Percentiles rank a stretch among this genome's conserved stretches.
Evolutionary conservation across 345 rosid species (phyloP).

Genomic region (Streptanthus diversifolius): DNA sequence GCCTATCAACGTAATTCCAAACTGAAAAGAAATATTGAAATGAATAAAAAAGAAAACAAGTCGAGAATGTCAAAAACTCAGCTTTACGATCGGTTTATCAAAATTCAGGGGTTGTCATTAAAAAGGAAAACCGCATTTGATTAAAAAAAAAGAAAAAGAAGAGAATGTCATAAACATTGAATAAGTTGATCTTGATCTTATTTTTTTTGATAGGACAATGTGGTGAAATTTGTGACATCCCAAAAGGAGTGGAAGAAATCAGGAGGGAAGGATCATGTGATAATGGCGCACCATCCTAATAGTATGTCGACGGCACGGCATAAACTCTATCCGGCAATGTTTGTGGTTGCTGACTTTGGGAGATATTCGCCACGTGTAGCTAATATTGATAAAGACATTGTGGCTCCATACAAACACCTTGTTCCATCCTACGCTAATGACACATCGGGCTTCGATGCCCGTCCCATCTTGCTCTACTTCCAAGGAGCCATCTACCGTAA

Average conservation of each 20-base stretch:
- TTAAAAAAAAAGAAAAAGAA: no score
- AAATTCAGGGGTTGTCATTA: no score
- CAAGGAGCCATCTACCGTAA: slow-evolving; percentile 97
- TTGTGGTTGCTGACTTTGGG: slow-evolving; percentile 85
- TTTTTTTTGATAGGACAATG: slow-evolving; percentile 44
- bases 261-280: slow-evolving; percentile 71
- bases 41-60: no score
- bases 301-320: slow-evolving; percentile 78
- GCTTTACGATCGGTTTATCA: no score
- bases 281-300: slow-evolving; percentile 94
- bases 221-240: slow-evolving; percentile 53
- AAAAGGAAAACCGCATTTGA: no score
- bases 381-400: slow-evolving; percentile 78
- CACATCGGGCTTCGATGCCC: slow-evolving; percentile 58
- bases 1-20: no score
- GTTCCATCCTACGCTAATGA: slow-evolving; percentile 58
- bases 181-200: neutral
- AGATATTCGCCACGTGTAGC: slow-evolving; percentile 82
- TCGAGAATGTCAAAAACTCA: no score
- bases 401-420: slow-evolving; percentile 90
- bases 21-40: no score
- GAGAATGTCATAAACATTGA: neutral
- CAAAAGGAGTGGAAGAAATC: slow-evolving; percentile 78
- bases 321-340: slow-evolving; percentile 76
- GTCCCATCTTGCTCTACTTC: slow-evolving; percentile 77